Conservation (phyloP, 2,329 filamentous ascomycete genomes). For the Knoxdaviesia capensis region DNA sequence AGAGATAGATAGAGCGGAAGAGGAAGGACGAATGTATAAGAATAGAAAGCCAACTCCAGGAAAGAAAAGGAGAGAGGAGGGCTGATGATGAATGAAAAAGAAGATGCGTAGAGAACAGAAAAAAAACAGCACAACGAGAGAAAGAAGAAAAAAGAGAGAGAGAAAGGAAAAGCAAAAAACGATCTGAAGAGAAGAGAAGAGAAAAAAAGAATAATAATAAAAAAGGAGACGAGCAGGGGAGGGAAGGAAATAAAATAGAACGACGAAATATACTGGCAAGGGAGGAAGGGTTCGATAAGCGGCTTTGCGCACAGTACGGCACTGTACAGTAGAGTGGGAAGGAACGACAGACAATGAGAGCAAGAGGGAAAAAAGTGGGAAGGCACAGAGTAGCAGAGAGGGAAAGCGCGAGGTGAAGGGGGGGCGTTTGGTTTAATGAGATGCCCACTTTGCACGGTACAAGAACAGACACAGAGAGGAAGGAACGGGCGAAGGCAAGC, state of each 20-base stretch:
- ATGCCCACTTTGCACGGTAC: conserved; percentile 2
- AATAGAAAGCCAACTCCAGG: conserved; percentile 3
- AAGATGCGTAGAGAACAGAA: neutral
- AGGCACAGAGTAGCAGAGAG: too few species aligned
- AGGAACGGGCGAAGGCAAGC: conserved; percentile 3
- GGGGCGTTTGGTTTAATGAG: neutral
- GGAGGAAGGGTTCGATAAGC: too few species aligned
- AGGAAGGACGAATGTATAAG: conserved; percentile 8
- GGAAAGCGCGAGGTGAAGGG: neutral
- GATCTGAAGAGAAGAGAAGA: conserved; percentile 3
- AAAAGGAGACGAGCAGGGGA: conserved; percentile 6
- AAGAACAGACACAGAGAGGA: neutral
- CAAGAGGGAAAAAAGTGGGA: conserved; percentile 1
- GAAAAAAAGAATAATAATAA: conserved; percentile 12
- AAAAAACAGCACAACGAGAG: conserved; percentile 4
- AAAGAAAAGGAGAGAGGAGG: conserved; percentile 2
- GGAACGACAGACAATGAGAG: neutral
- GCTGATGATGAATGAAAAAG: neutral
- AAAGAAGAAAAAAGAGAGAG: conserved; percentile 10
- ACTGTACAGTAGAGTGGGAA: too few species aligned
- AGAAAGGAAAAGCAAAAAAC: conserved; percentile 1
- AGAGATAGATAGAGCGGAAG: conserved; percentile 6
- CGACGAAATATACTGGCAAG: too few species aligned
- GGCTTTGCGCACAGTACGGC: too few species aligned
- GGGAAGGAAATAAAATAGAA: conserved; percentile 10